Evolutionary conservation across 192 early-diverging fungal genomes (phyloP), one percentile per base, ranked within the genome.

Genomic region (Endogone sp.): DNA sequence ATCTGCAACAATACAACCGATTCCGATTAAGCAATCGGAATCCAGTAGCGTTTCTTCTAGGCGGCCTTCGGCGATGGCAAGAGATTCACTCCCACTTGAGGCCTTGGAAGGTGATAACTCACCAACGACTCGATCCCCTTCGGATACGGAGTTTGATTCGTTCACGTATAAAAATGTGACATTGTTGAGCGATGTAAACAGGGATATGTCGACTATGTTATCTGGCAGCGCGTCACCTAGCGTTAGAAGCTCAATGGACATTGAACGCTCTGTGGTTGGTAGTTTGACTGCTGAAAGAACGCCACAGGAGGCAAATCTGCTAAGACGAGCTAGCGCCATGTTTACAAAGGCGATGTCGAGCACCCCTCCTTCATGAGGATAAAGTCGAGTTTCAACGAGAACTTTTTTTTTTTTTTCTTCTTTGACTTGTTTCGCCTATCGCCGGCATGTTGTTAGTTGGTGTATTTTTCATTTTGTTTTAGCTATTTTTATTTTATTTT

Each of bases 91-190:
- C 9, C 23, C 59, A 60, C 24, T 28, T 8, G 59, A 60, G 59
- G 59, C 24, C 37, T 16, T 49, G 8, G 59, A 60, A 60, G 27
- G 59, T 21, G 22, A 21, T 2, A 22, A 60, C 9, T 60, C 59
- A 28, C 24, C 22, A 10, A 2, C 0, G 27, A 26, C 8, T 22
- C 22, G 8, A 26, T 28, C 22, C 10, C 10, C 22, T 21, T 60
- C 24, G 27, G 69, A 74, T 20, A 27, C 24, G 3, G 63, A 63
- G 49, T 85, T 85, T 72, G 84, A 85, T 56, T 75, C 81, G 60
- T 85, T 85, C 75, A 68, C 77, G 56, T 85, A 83, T 72, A 85
- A 85, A 62, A 85, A 85, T 70, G 69, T 85, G 60, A 77, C 82
- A 2, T 63, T 85, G 54, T 67, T 85, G 30, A 83, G 74, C 75